Evolutionary conservation across 2,329 filamentous ascomycete species (phyloP).

Genomic region (Cercospora brassicicola): DNA sequence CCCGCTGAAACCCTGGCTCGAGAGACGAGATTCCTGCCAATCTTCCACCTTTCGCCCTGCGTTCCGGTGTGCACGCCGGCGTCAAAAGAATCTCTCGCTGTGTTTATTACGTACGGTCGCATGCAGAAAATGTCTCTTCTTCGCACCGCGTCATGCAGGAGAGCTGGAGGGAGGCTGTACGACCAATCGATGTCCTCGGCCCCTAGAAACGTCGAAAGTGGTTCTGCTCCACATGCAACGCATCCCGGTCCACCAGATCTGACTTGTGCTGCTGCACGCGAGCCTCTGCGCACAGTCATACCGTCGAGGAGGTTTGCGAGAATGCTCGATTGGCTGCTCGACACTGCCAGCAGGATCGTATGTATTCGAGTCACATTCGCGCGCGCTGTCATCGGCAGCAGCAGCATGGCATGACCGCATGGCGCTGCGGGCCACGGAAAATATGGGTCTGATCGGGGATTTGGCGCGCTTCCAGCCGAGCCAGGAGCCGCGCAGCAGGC

Average conservation of each 20-base stretch:
- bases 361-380: not conserved
- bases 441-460: not conserved
- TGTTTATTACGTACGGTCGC: not conserved
- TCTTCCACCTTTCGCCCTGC: not conserved
- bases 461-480: not conserved
- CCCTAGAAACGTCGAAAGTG: not conserved
- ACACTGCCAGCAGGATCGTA: not conserved
- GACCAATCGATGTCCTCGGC: not conserved
- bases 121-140: not conserved
- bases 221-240: constrained; percentile 3
- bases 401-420: not conserved
- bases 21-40: not conserved
- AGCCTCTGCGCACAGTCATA: not conserved
- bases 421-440: not conserved
- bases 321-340: not conserved
- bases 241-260: constrained; percentile 5
- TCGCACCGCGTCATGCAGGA: not conserved
- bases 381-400: not conserved
- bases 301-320: not conserved
- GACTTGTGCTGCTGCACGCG: not conserved
- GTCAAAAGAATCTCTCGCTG: not conserved
- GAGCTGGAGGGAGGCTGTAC: not conserved
- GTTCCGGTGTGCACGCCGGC: not conserved
- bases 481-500: not conserved
- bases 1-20: not conserved